A percentile compares a stretch with the other conserved stretches of the same genome.
Conservation (phyloP, 257 asterid genomes). For the Anisodus acutangulus region DNA sequence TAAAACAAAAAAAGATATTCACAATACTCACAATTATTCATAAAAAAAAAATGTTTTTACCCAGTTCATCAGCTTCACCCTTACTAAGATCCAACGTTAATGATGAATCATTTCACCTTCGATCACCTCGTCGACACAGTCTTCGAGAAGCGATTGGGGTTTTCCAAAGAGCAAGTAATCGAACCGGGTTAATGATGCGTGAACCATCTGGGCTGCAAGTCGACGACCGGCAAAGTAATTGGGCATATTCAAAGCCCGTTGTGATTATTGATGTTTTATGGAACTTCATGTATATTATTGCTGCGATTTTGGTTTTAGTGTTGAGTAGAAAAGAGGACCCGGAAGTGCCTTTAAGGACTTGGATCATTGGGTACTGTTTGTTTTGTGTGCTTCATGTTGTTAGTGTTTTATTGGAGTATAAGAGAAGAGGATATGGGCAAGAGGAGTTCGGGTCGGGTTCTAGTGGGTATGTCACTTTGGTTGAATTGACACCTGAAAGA, state of each 20-base stretch:
- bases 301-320: constrained; percentile 54
- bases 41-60: constrained; percentile 4
- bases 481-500: constrained; percentile 26
- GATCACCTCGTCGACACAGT: constrained; percentile 57
- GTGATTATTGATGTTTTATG: constrained; percentile 62
- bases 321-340: constrained; percentile 54
- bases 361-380: constrained; percentile 64
- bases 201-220: constrained; percentile 63
- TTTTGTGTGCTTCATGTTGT: constrained; percentile 69
- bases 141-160: constrained; percentile 66
- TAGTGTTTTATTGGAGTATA: constrained; percentile 59
- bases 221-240: constrained; percentile 68
- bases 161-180: constrained; percentile 67
- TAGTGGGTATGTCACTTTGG: constrained; percentile 28
- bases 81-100: constrained; percentile 13
- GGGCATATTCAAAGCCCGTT: constrained; percentile 75
- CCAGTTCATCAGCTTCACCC: neutral
- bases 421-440: constrained; percentile 37
- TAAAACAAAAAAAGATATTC: neutral
- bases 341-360: constrained; percentile 62
- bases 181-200: constrained; percentile 62
- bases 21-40: neutral
- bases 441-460: neutral
- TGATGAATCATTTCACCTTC: constrained; percentile 27
- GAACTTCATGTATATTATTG: constrained; percentile 62